Conservation (phyloP, 495 filamentous ascomycete genomes). For the Annulohypoxylon nitens region DNA sequence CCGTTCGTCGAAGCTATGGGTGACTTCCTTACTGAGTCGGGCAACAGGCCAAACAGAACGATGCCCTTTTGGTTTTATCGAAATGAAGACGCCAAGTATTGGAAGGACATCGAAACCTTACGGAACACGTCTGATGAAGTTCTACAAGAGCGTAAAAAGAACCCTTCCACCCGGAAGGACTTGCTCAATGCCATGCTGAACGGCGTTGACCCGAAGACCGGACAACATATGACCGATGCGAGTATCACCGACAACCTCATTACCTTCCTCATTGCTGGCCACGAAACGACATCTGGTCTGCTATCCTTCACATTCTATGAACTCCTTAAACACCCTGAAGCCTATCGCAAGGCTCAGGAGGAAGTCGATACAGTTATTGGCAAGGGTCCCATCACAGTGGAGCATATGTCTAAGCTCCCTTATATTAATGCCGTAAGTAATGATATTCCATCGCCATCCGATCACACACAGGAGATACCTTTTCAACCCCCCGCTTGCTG, state of each 20-base stretch:
- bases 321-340: conserved; percentile 66
- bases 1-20: conserved; percentile 77
- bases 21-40: conserved; percentile 68
- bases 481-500: not conserved
- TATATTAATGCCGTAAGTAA: conserved; percentile 65
- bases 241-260: conserved; percentile 79
- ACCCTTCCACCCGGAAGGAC: conserved; percentile 73
- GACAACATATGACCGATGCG: conserved; percentile 69
- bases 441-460: not conserved
- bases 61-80: conserved; percentile 66
- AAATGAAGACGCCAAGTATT: conserved; percentile 68
- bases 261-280: conserved; percentile 79
- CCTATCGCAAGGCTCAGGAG: conserved; percentile 64
- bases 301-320: conserved; percentile 70
- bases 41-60: conserved; percentile 64
- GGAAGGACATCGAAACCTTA: conserved; percentile 68
- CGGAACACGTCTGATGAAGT: conserved; percentile 69
- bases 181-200: conserved; percentile 77
- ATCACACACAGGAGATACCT: not conserved
- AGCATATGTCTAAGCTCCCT: conserved; percentile 75
- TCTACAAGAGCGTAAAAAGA: conserved; percentile 67
- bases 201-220: conserved; percentile 75
- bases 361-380: conserved; percentile 76
- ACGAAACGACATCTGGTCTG: conserved; percentile 77
- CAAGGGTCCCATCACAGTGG: conserved; percentile 69